A percentile compares a stretch with the other conserved stretches of the same genome.
These are phyloP conservation scores for Closterium sp. DNA, from an alignment of 139 green algal genomes.

Conservation along the genomic window DNA sequence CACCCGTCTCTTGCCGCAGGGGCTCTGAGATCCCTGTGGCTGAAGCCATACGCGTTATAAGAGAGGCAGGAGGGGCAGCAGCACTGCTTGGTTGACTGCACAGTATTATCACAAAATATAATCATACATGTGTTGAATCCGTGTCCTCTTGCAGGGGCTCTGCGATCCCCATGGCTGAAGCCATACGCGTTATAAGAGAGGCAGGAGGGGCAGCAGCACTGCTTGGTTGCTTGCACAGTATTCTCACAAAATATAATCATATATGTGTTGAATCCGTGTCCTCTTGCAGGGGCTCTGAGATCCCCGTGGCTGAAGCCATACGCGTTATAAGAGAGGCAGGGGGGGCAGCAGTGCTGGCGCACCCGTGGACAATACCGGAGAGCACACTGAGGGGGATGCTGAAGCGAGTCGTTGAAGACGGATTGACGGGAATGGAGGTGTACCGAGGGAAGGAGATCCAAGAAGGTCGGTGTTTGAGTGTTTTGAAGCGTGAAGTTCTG, in stretches of 20 bases:
- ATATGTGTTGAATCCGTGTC: no score
- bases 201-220: no score
- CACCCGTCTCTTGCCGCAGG: no score
- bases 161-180: constrained; percentile 5
- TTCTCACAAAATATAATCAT: no score
- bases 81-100: no score
- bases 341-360: constrained; percentile 39
- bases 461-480: neutral
- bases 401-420: neutral
- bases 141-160: neutral
- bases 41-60: neutral
- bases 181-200: neutral
- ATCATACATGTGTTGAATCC: neutral
- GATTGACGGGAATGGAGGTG: neutral
- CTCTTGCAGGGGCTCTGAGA: constrained; percentile 28
- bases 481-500: no score
- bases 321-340: constrained; percentile 11
- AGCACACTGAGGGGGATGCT: neutral
- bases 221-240: no score
- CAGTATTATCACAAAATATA: no score
- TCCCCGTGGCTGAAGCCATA: constrained; percentile 24
- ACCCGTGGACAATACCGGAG: constrained; percentile 30
- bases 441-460: neutral
- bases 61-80: no score
- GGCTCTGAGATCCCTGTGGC: constrained; percentile 19